phyloP scores from a whole-genome alignment of 129 eudicot species.

The Deinandra increscens region DNA sequence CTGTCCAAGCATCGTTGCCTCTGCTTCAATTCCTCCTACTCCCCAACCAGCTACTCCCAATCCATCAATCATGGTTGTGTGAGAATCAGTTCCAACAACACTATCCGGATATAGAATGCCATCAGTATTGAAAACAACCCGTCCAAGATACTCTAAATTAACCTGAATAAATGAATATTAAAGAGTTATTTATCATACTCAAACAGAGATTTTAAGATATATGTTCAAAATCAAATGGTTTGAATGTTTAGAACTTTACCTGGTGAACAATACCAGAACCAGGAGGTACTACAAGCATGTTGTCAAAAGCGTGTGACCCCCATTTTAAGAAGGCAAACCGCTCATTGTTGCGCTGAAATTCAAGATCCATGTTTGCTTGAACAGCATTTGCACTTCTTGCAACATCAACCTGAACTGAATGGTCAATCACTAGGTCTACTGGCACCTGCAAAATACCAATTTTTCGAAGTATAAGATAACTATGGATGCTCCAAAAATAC shows the following conservation, averaged over 20 bases:
- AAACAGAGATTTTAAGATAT: neutral
- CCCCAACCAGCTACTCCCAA: slow-evolving; percentile 99
- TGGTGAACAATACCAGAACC: slow-evolving; percentile 99
- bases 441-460: slow-evolving; percentile 63
- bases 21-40: slow-evolving; percentile 99
- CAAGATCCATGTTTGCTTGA: slow-evolving; percentile 91
- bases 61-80: slow-evolving; percentile 99
- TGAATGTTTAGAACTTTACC: slow-evolving; percentile 48
- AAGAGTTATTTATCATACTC: neutral
- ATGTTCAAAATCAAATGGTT: neutral
- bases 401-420: slow-evolving; percentile 98
- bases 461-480: neutral
- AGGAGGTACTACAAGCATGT: slow-evolving; percentile 99
- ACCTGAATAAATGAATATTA: slow-evolving; percentile 46
- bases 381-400: slow-evolving; percentile 91
- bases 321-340: slow-evolving; percentile 93
- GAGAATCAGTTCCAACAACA: slow-evolving; percentile 99
- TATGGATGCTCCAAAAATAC: neutral
- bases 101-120: slow-evolving; percentile 96
- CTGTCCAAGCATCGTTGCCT: slow-evolving; percentile 99
- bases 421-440: slow-evolving; percentile 97
- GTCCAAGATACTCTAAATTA: slow-evolving; percentile 94
- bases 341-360: slow-evolving; percentile 84
- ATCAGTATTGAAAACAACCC: slow-evolving; percentile 92
- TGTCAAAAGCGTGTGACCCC: slow-evolving; percentile 96